phyloP scores from a whole-genome alignment of 352 stramenopile genomes.

The Blastocystis sp. region DNA sequence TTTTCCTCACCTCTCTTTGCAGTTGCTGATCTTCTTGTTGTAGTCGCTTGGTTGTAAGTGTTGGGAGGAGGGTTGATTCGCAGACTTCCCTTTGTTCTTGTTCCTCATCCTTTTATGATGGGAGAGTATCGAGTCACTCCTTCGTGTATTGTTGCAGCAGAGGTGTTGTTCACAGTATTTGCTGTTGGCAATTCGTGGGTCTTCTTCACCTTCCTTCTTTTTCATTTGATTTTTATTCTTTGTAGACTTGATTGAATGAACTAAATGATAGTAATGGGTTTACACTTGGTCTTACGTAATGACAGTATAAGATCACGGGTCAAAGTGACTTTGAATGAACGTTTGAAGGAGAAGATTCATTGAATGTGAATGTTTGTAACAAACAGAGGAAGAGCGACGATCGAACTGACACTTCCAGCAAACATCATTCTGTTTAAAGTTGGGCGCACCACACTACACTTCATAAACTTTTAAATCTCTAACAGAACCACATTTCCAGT shows the following conservation, averaged over 20 bases:
- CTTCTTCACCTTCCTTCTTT: slow-evolving; percentile 2
- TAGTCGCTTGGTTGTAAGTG: slow-evolving; percentile 22
- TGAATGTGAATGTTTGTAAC: not conserved
- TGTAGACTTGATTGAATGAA: not conserved
- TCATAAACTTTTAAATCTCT: not conserved
- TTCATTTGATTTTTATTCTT: slow-evolving; percentile 50
- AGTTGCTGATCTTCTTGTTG: not conserved
- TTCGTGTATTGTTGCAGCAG: slow-evolving; percentile 11
- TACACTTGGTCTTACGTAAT: slow-evolving; percentile 30
- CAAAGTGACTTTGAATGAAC: slow-evolving; percentile 23
- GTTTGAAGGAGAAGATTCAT: slow-evolving; percentile 6
- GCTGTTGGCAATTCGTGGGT: not conserved
- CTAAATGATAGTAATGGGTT: not conserved
- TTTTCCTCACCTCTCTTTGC: slow-evolving; percentile 39
- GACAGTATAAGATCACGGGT: slow-evolving; percentile 38
- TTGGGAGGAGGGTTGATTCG: not conserved
- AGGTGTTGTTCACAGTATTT: not conserved
- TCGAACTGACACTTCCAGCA: slow-evolving; percentile 67
- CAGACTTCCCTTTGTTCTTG: slow-evolving; percentile 51
- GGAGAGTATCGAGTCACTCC: slow-evolving; percentile 42
- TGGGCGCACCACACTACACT: slow-evolving; percentile 49
- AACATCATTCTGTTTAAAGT: slow-evolving; percentile 45
- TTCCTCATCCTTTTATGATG: slow-evolving; percentile 46
- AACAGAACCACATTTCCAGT: slow-evolving; percentile 55
- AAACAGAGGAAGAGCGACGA: slow-evolving; percentile 19